Evolutionary conservation across 1,284 basidiomycete genomes (phyloP).

Genomic region (Austroboletus niveus): DNA sequence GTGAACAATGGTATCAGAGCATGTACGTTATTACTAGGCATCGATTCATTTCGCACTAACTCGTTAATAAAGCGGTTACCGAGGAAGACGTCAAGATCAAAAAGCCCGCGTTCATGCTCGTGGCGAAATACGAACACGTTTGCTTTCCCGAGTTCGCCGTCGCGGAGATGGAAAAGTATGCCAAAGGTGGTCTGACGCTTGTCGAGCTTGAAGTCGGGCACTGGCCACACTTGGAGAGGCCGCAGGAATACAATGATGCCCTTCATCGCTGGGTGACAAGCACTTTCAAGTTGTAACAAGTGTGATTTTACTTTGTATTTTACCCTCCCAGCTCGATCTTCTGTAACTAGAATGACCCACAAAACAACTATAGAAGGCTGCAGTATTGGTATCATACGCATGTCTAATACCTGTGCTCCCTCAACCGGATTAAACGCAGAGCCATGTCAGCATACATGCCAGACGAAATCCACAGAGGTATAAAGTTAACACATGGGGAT

Average conservation of each 20-base stretch:
- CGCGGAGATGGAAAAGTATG: slow-evolving; percentile 27
- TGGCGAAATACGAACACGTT: slow-evolving; percentile 31
- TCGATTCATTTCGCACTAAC: background rate
- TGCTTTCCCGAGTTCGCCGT: slow-evolving; percentile 21
- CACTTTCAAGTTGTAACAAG: slow-evolving; percentile 17
- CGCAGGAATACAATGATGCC: slow-evolving; percentile 30
- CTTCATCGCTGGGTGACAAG: slow-evolving; percentile 28
- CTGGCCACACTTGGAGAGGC: slow-evolving; percentile 30
- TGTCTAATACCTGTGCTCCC: slow-evolving; percentile 27
- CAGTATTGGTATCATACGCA: slow-evolving; percentile 4
- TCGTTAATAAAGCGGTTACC: slow-evolving; percentile 17
- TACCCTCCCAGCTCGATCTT: background rate
- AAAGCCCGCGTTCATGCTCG: slow-evolving; percentile 32
- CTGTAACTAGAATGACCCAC: background rate
- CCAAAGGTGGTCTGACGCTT: slow-evolving; percentile 25
- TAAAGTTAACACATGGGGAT: slow-evolving; percentile 5
- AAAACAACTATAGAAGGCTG: slow-evolving; percentile 1
- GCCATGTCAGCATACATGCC: background rate
- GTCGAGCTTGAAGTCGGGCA: slow-evolving; percentile 33
- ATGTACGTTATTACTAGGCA: slow-evolving; percentile 16
- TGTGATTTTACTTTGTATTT: background rate
- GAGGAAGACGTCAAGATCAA: slow-evolving; percentile 24
- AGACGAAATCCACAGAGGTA: slow-evolving; percentile 6
- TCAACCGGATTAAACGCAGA: slow-evolving; percentile 7
- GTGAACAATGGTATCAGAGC: slow-evolving; percentile 22